phyloP scores from a whole-genome alignment of 208 protist species.

The Kentomonas sorsogonicus region DNA sequence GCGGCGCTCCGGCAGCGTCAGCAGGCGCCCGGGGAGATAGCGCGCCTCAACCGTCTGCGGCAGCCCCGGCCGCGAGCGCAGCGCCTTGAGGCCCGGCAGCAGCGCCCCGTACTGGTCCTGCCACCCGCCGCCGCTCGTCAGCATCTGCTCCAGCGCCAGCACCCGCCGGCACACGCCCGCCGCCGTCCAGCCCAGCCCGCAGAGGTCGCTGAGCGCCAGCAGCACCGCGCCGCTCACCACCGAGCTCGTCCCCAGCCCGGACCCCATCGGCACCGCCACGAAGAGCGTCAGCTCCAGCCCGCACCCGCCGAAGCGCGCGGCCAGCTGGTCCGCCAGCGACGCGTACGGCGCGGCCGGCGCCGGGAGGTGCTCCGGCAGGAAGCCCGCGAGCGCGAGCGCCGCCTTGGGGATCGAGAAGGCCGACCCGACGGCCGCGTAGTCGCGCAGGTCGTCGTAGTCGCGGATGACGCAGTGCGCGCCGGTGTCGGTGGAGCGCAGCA shows the following conservation, averaged over 20 bases:
- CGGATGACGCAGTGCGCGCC: constrained; percentile 15
- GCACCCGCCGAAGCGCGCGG: constrained; percentile 21
- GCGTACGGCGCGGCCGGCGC: constrained; percentile 15
- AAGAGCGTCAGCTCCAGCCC: constrained; percentile 52
- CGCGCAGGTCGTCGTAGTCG: constrained; percentile 36
- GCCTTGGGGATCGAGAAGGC: constrained; percentile 63
- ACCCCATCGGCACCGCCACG: constrained; percentile 48
- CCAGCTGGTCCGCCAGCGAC: constrained; percentile 32
- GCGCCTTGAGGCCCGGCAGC: constrained; percentile 39
- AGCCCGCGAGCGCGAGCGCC: constrained; percentile 39
- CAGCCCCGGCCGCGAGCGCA: constrained; percentile 27
- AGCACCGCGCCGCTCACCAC: constrained; percentile 48
- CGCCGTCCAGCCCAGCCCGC: constrained; percentile 30
- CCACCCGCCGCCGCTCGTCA: constrained; percentile 64
- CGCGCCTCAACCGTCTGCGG: constrained; percentile 29
- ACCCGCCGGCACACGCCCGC: constrained; percentile 42
- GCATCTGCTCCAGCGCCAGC: constrained; percentile 57
- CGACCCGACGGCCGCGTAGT: constrained; percentile 31
- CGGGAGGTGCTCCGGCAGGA: constrained; percentile 37
- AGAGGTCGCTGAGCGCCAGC: constrained; percentile 35
- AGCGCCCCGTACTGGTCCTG: constrained; percentile 65
- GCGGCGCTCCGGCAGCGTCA: constrained; percentile 24
- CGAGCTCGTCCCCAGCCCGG: constrained; percentile 64
- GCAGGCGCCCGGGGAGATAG: constrained; percentile 35
- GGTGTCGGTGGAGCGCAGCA: constrained; percentile 41